These are phyloP conservation scores for Aureoboletus auriporus DNA, from an alignment of 768 basidiomycete genomes.

Conservation along the genomic window DNA sequence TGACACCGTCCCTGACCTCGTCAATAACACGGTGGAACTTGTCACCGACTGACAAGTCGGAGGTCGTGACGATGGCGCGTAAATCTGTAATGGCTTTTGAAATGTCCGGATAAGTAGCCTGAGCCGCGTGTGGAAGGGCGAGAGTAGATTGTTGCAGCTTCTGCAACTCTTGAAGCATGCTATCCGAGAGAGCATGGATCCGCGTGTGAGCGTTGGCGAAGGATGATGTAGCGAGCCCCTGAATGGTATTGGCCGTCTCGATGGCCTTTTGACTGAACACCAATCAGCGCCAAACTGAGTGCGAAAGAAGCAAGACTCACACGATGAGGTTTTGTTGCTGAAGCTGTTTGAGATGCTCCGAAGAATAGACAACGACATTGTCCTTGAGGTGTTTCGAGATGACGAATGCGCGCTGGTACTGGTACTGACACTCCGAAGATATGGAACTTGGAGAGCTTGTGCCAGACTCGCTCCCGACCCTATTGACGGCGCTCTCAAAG, in stretches of 20 bases:
- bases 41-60: conserved; percentile 57
- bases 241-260: conserved; percentile 62
- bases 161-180: conserved; percentile 63
- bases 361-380: conserved; percentile 60
- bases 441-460: conserved; percentile 43
- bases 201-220: conserved; percentile 50
- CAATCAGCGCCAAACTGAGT: conserved; percentile 4
- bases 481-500: conserved; percentile 58
- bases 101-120: conserved; percentile 55
- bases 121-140: conserved; percentile 55
- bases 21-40: conserved; percentile 54
- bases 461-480: conserved; percentile 41
- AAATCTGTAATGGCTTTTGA: conserved; percentile 52
- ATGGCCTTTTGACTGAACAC: conserved; percentile 59
- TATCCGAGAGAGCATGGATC: conserved; percentile 58
- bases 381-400: conserved; percentile 63
- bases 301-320: conserved; percentile 36
- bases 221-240: conserved; percentile 54
- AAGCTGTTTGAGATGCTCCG: conserved; percentile 68
- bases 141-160: conserved; percentile 60
- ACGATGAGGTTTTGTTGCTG: conserved; percentile 62
- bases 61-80: conserved; percentile 44
- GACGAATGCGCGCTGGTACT: conserved; percentile 70
- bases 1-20: conserved; percentile 58
- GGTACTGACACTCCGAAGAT: conserved; percentile 59